Conservation (phyloP, 495 filamentous ascomycete genomes). For the Penicillium ucsense region DNA sequence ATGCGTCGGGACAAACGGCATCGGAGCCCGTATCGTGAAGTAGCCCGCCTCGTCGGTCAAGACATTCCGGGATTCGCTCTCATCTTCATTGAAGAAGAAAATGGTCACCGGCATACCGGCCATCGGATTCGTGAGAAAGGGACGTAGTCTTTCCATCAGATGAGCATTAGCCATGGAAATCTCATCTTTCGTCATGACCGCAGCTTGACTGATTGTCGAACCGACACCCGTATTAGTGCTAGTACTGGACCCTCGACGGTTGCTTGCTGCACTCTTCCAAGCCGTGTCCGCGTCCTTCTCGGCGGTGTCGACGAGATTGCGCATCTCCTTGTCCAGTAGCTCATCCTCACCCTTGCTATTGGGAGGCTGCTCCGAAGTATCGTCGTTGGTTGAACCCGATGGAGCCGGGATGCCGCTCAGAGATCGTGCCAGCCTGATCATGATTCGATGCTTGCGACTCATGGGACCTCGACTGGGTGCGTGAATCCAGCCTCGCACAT, state of each 20-base stretch:
- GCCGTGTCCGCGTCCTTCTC: conserved; percentile 61
- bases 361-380: conserved; percentile 10
- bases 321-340: conserved; percentile 59
- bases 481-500: conserved; percentile 92
- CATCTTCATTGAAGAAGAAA: conserved; percentile 80
- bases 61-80: conserved; percentile 70
- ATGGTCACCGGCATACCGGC: conserved; percentile 66
- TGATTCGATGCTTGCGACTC: conserved; percentile 74
- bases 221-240: conserved; percentile 6
- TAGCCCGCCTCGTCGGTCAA: conserved; percentile 79
- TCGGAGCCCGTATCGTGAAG: conserved; percentile 62
- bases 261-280: conserved; percentile 34
- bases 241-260: conserved; percentile 13
- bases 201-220: conserved; percentile 29
- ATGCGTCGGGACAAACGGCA: conserved; percentile 87
- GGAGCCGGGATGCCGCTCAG: conserved; percentile 77
- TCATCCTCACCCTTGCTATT: conserved; percentile 40
- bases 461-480: conserved; percentile 77
- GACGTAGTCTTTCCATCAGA: conserved; percentile 75
- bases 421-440: conserved; percentile 73
- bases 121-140: conserved; percentile 79
- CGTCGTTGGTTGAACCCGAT: conserved; percentile 22
- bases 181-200: conserved; percentile 58
- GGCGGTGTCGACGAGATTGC: conserved; percentile 60
- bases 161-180: conserved; percentile 71